Evolutionary conservation across 208 protist species (phyloP).

Genomic region (Trypanosoma theileri): DNA sequence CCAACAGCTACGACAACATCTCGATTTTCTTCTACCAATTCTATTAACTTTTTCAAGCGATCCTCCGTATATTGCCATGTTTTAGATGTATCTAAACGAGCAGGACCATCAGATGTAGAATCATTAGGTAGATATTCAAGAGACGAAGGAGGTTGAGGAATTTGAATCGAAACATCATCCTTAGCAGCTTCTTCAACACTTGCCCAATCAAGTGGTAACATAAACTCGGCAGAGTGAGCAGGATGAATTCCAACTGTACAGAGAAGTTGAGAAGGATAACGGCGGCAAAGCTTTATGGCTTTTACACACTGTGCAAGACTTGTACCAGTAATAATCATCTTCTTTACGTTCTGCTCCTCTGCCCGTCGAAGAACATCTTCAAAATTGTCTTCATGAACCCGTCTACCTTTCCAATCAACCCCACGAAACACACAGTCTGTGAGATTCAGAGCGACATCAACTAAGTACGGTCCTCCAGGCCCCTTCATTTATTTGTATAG

Average conservation of each 20-base stretch:
- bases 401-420: slow-evolving; percentile 78
- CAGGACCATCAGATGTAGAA: no score
- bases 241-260: slow-evolving; percentile 90
- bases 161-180: slow-evolving; percentile 39
- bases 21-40: slow-evolving; percentile 62
- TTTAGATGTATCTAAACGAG: slow-evolving; percentile 4
- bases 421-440: slow-evolving; percentile 90
- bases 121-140: slow-evolving; percentile 1
- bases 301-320: slow-evolving; percentile 72
- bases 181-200: slow-evolving; percentile 30
- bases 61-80: slow-evolving; percentile 27
- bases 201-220: slow-evolving; percentile 39
- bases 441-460: slow-evolving; percentile 88
- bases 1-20: slow-evolving; percentile 88
- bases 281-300: slow-evolving; percentile 76
- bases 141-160: slow-evolving; percentile 8
- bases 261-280: slow-evolving; percentile 50
- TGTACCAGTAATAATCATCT: slow-evolving; percentile 87
- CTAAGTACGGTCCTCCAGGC: slow-evolving; percentile 47
- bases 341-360: slow-evolving; percentile 45
- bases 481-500: slow-evolving; percentile 15
- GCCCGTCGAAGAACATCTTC: slow-evolving; percentile 67
- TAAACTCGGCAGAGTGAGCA: slow-evolving; percentile 74
- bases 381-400: slow-evolving; percentile 83
- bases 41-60: slow-evolving; percentile 52